Conservation (phyloP, 192 early-diverging fungal genomes). For the Entomortierella lignicola region DNA sequence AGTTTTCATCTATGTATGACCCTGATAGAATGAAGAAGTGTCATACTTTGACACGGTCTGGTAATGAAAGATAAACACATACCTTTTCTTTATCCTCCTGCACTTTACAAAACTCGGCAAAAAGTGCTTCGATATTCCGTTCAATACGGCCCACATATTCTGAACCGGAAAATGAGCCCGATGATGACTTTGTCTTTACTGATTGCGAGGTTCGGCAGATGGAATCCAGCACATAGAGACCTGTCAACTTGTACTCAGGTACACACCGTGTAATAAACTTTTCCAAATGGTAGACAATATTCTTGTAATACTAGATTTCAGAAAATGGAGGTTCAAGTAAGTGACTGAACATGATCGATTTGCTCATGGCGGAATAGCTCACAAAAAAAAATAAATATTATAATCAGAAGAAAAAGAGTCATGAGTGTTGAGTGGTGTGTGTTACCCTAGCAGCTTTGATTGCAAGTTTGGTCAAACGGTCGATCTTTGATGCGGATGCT, state of each 20-base stretch:
- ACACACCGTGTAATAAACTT: slow-evolving; percentile 64
- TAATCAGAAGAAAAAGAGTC: no score
- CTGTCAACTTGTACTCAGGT: slow-evolving; percentile 67
- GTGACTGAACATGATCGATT: neutral
- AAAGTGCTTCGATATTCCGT: slow-evolving; percentile 56
- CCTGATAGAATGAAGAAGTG: no score
- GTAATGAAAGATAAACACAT: no score
- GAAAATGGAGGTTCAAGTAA: neutral
- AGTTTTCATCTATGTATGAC: neutral
- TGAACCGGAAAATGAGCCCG: slow-evolving; percentile 34
- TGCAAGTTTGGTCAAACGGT: slow-evolving; percentile 57
- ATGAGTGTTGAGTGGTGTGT: no score
- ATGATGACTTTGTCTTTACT: slow-evolving; percentile 37
- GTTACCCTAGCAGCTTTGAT: slow-evolving; percentile 54
- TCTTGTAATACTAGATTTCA: slow-evolving; percentile 60
- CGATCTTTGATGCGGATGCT: slow-evolving; percentile 56
- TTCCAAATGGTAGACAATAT: slow-evolving; percentile 61
- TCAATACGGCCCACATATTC: slow-evolving; percentile 59
- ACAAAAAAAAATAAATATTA: no score
- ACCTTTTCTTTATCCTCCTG: slow-evolving; percentile 58
- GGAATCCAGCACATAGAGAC: slow-evolving; percentile 71
- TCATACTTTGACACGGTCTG: no score
- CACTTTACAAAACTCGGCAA: slow-evolving; percentile 56
- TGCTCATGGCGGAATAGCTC: no score
- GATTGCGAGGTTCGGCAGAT: slow-evolving; percentile 61